phyloP scores from a whole-genome alignment of 345 rosid species.

The Eucalyptus albens region DNA sequence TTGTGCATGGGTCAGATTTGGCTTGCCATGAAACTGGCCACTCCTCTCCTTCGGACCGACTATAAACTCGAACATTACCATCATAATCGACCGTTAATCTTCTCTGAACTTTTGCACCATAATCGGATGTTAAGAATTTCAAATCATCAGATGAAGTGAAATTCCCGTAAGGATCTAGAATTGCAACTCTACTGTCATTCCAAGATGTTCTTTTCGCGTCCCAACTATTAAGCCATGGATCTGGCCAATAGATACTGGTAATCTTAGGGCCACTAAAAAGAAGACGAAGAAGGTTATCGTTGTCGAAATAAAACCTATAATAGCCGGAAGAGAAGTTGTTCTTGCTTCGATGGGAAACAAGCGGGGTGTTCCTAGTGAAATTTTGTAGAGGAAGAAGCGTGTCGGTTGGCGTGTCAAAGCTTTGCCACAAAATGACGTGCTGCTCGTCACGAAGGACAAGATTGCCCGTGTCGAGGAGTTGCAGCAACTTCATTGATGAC shows the following conservation, averaged over 20 bases:
- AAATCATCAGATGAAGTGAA: neutral
- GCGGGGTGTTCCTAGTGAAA: neutral
- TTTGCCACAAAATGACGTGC: neutral
- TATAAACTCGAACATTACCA: neutral
- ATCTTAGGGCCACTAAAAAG: neutral
- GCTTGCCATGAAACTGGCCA: neutral
- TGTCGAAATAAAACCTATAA: neutral
- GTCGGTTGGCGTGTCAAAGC: neutral
- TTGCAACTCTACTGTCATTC: neutral
- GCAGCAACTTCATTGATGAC: neutral
- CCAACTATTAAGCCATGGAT: neutral
- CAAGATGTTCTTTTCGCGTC: neutral
- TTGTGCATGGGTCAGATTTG: neutral
- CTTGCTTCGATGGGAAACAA: neutral
- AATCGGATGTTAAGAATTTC: neutral
- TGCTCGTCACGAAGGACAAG: neutral
- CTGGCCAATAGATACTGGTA: neutral
- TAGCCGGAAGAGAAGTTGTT: neutral
- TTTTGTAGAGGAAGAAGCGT: neutral
- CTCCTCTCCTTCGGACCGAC: neutral
- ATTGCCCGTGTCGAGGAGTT: neutral
- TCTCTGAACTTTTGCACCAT: neutral
- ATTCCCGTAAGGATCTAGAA: neutral
- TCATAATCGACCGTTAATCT: neutral
- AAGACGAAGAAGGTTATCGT: neutral